Conservation (phyloP, 1,284 basidiomycete species). For the Peniophora sp. region DNA sequence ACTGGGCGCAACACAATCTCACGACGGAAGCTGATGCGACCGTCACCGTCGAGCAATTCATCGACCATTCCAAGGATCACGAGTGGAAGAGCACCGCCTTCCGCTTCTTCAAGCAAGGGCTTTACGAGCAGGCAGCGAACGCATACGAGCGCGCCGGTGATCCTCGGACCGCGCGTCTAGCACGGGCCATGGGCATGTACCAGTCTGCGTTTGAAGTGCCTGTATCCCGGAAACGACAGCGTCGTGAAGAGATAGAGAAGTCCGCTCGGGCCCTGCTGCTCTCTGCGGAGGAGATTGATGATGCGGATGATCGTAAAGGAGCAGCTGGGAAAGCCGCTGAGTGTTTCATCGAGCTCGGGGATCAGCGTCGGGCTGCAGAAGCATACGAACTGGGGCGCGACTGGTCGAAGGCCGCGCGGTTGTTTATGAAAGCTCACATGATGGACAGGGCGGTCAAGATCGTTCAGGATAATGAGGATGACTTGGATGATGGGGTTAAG, state of each 20-base stretch:
- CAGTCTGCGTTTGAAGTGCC: neutral
- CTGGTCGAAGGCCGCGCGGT: too few species aligned
- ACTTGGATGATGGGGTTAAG: neutral
- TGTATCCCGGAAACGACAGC: neutral
- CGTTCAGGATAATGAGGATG: neutral
- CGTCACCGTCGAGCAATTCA: neutral
- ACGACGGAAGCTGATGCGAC: neutral
- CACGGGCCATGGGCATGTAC: neutral
- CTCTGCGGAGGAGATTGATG: neutral
- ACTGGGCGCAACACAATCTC: neutral
- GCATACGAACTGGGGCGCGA: conserved; percentile 27
- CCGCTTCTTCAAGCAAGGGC: neutral
- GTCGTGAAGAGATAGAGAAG: neutral
- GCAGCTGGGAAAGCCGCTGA: neutral
- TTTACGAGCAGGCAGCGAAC: neutral
- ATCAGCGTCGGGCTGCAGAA: conserved; percentile 36
- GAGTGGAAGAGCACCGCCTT: neutral
- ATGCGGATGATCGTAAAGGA: neutral
- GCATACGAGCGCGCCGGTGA: neutral
- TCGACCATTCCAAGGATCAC: neutral
- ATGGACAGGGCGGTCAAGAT: neutral
- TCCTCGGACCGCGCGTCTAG: neutral
- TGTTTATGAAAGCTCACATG: too few species aligned
- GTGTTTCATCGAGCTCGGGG: conserved; percentile 7
- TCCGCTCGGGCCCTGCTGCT: neutral